Conservation (phyloP, 75 land plant species). For the Sequoiadendron giganteum region DNA sequence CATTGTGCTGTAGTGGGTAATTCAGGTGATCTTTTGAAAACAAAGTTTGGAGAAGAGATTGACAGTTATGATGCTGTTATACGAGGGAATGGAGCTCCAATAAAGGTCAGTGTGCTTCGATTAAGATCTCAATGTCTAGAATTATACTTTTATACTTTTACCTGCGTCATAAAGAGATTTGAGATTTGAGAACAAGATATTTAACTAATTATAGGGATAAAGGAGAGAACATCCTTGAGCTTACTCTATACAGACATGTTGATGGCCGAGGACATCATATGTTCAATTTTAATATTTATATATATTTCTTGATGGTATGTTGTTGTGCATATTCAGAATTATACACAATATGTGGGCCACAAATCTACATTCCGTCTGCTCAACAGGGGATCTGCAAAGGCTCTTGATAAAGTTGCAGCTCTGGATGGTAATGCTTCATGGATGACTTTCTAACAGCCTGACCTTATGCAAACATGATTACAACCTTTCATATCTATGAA, state of each 20-base stretch:
- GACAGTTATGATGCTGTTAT: conserved; percentile 85
- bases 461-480: background rate
- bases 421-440: conserved; percentile 60
- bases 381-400: conserved; percentile 96
- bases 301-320: background rate
- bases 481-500: background rate
- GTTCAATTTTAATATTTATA: background rate
- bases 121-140: background rate
- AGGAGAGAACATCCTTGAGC: background rate
- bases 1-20: conserved; percentile 96
- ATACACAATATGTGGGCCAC: conserved; percentile 79
- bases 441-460: background rate
- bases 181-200: background rate
- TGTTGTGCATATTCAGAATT: conserved; percentile 54
- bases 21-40: conserved; percentile 84
- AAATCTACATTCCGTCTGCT: conserved; percentile 91
- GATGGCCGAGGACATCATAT: background rate
- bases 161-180: background rate
- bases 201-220: background rate
- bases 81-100: conserved; percentile 91
- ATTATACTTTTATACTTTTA: background rate
- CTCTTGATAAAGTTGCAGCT: conserved; percentile 94
- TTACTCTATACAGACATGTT: background rate
- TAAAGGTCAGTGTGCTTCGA: conserved; percentile 43
- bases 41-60: conserved; percentile 89